Evolutionary conservation across 148 eudicot genomes (phyloP).

Genomic region (Camellia granthamiana): DNA sequence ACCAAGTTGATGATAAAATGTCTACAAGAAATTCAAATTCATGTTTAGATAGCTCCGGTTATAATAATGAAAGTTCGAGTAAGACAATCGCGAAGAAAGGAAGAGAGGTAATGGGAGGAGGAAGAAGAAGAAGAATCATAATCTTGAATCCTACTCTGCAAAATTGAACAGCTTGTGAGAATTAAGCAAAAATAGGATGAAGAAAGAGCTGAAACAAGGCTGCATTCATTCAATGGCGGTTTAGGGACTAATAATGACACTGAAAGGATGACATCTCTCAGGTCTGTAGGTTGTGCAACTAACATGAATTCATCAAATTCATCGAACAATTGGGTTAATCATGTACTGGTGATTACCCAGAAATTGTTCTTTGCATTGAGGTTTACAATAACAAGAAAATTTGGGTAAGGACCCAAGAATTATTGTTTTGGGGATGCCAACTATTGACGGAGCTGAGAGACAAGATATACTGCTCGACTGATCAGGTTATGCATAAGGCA

Average conservation of each 20-base stretch:
- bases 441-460: conserved; percentile 73
- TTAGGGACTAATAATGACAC: conserved; percentile 20
- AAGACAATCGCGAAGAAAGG: not conserved
- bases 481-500: conserved; percentile 68
- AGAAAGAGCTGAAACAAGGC: conserved; percentile 65
- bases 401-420: conserved; percentile 65
- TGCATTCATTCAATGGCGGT: conserved; percentile 62
- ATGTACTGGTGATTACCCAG: conserved; percentile 60
- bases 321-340: conserved; percentile 31
- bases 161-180: conserved; percentile 61
- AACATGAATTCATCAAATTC: conserved; percentile 33
- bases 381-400: conserved; percentile 51
- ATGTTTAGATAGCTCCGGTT: not conserved
- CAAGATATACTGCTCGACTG: conserved; percentile 73
- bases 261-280: conserved; percentile 50
- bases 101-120: not conserved
- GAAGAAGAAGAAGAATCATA: not conserved
- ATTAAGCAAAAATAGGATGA: conserved; percentile 77
- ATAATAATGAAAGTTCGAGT: not conserved
- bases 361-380: conserved; percentile 68
- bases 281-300: conserved; percentile 32
- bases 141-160: conserved; percentile 36
- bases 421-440: conserved; percentile 79
- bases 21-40: no score
- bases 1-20: no score